Conservation (phyloP, 345 rosid species). For the Euphorbia peplus region DNA sequence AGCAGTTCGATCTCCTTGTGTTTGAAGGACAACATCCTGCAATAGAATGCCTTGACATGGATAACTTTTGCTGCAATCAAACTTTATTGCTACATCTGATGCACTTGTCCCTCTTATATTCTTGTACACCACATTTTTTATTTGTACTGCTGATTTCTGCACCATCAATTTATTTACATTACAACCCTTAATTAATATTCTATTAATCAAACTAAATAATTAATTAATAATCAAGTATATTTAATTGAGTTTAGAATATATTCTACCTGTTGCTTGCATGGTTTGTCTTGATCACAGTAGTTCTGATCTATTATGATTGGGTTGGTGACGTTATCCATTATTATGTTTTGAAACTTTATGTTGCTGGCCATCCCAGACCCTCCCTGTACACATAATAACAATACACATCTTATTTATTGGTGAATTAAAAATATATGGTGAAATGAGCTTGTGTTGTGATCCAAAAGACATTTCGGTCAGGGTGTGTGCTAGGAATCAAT, state of each 20-base stretch:
- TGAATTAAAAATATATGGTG: no score
- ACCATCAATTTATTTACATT: not conserved
- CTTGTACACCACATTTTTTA: constrained; percentile 59
- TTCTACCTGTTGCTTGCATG: constrained; percentile 63
- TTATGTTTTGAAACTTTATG: constrained; percentile 64
- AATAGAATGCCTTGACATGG: constrained; percentile 66
- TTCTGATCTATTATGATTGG: constrained; percentile 84
- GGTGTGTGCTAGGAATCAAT: no score
- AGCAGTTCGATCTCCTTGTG: constrained; percentile 18
- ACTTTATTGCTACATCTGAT: constrained; percentile 57
- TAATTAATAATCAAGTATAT: no score
- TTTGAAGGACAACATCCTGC: constrained; percentile 41
- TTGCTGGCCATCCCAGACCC: constrained; percentile 82
- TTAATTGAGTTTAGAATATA: not conserved
- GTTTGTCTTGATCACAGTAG: constrained; percentile 68
- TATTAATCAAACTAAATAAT: no score
- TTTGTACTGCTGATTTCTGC: constrained; percentile 69
- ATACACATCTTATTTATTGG: no score
- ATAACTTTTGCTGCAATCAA: constrained; percentile 56
- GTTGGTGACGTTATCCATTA: constrained; percentile 64
- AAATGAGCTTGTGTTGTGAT: no score
- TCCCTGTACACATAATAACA: constrained; percentile 45
- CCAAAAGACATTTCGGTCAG: no score
- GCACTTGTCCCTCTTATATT: constrained; percentile 76
- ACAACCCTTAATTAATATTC: no score